These are phyloP conservation scores for Curvularia sp. DNA, from an alignment of 2,329 filamentous ascomycete species.

Conservation along the genomic window DNA sequence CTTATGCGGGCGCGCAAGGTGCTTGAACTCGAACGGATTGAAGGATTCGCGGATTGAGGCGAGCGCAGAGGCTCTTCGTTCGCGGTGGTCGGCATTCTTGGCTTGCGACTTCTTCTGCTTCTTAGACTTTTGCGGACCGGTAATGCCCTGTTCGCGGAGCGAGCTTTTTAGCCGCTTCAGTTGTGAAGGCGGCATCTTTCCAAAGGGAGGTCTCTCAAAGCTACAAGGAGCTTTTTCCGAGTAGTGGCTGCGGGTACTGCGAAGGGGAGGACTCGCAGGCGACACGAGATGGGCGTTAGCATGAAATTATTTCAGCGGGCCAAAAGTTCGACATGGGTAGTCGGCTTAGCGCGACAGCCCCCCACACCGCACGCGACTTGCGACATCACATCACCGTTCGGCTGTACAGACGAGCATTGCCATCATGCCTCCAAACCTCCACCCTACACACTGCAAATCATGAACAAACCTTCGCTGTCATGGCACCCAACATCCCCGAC, in stretches of 20 bases:
- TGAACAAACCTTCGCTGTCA: slow-evolving; percentile 28
- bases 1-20: slow-evolving; percentile 77
- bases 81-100: slow-evolving; percentile 75
- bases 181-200: slow-evolving; percentile 87
- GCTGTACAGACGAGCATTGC: slow-evolving; percentile 3
- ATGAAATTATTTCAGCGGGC: slow-evolving; percentile 29
- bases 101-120: slow-evolving; percentile 81
- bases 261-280: slow-evolving; percentile 5
- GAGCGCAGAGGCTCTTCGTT: slow-evolving; percentile 78
- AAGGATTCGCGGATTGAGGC: slow-evolving; percentile 91
- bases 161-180: slow-evolving; percentile 94
- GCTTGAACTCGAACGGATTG: slow-evolving; percentile 96
- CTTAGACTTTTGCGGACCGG: slow-evolving; percentile 91
- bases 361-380: slow-evolving; percentile 17
- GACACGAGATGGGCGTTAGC: slow-evolving; percentile 15
- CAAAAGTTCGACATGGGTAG: slow-evolving; percentile 30
- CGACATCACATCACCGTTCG: slow-evolving; percentile 36
- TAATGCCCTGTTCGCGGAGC: slow-evolving; percentile 85
- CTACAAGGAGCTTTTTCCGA: slow-evolving; percentile 1
- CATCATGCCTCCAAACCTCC: slow-evolving; percentile 6
- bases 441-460: slow-evolving; percentile 13
- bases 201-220: background rate
- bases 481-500: slow-evolving; percentile 53
- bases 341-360: slow-evolving; percentile 4
- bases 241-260: background rate